Evolutionary conservation across 2,329 filamentous ascomycete genomes (phyloP), one percentile per base, ranked within the genome.

Genomic region (Clonostachys rhizophaga): DNA sequence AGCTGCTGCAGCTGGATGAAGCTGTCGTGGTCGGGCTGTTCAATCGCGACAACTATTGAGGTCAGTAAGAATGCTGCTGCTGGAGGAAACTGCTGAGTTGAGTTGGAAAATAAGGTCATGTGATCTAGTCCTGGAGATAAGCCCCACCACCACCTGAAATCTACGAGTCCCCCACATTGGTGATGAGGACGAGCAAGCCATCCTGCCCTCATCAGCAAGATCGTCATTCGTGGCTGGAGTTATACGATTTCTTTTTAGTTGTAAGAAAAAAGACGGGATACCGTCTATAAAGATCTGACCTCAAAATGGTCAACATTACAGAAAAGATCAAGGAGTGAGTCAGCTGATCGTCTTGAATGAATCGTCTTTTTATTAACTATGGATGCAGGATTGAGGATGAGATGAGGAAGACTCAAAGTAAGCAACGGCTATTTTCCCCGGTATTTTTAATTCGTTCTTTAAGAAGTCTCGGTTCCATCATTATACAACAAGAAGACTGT

Each of bases 321-420:
- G 95, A 99, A 47, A 97, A 96, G 81, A 99, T 99, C 76, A 99
- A 99, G 79, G 94, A 97, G 92, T 96, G 71, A 62, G 85, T 66
- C 17, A 33, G 36, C 17, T 16, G 34, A 41, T 8, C 10, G 12
- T 7, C 13, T 16, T 34, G 36, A 6, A 44, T 49, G 43, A 50
- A 40, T 47, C 46, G 24, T 46, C 50, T 34, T 45, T 44, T 46
- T 40, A 52, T 58, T 63, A 52, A 62, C 47, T 18, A 36, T 33
- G 17, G 41, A 45, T 49, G n/a, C 46, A 96, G 92, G 84, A 99
- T 99, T 62, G 94, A 99, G 81, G 91, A 96, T 73, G 94, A 99
- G 86, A 99, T 99, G 94, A 86, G 83, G 68, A 92, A 83, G 83
- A 99, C 94, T 61, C 94, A 99, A 76, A 99, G 92, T 96, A 83